A percentile compares a stretch with the other conserved stretches of the same genome.
These are phyloP conservation scores for Lachancea mirantina DNA, from an alignment of 805 yeast species.

Conservation along the genomic window DNA sequence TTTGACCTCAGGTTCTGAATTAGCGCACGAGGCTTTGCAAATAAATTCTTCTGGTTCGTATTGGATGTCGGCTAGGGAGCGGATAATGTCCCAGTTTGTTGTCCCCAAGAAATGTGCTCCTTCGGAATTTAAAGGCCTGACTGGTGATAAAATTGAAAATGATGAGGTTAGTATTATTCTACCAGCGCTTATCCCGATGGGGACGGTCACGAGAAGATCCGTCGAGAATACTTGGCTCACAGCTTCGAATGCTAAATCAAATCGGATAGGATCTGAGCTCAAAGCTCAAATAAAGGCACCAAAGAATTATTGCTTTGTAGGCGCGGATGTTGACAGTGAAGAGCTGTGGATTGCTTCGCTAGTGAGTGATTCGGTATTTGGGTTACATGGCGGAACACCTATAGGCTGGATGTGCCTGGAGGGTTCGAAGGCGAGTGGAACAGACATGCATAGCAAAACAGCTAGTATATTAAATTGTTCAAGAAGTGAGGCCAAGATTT, in stretches of 20 bases:
- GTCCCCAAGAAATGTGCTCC: slow-evolving; percentile 43
- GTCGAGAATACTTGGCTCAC: slow-evolving; percentile 98
- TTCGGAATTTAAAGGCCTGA: slow-evolving; percentile 17
- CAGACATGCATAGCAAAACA: slow-evolving; percentile 92
- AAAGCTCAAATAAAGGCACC: slow-evolving; percentile 87
- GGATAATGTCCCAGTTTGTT: slow-evolving; percentile 81
- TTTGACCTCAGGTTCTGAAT: slow-evolving; percentile 59
- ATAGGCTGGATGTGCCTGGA: slow-evolving; percentile 99
- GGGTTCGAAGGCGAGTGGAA: slow-evolving; percentile 85
- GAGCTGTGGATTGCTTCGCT: slow-evolving; percentile 97
- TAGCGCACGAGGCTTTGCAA: slow-evolving; percentile 72
- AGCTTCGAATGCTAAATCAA: slow-evolving; percentile 85
- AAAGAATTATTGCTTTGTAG: slow-evolving; percentile 81
- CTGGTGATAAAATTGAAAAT: slow-evolving; percentile 9
- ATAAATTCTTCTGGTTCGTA: slow-evolving; percentile 77
- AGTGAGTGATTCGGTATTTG: slow-evolving; percentile 85
- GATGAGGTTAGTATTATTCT: slow-evolving; percentile 60
- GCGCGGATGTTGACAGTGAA: slow-evolving; percentile 98
- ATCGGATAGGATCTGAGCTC: slow-evolving; percentile 86
- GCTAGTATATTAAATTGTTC: slow-evolving; percentile 84
- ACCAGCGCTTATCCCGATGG: slow-evolving; percentile 86
- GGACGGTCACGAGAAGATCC: slow-evolving; percentile 92
- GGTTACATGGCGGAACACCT: slow-evolving; percentile 91
- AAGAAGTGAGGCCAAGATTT: slow-evolving; percentile 87
- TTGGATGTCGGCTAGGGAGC: slow-evolving; percentile 86